Evolutionary conservation across 345 rosid species (phyloP).

Genomic region (Corchorus capsularis): DNA sequence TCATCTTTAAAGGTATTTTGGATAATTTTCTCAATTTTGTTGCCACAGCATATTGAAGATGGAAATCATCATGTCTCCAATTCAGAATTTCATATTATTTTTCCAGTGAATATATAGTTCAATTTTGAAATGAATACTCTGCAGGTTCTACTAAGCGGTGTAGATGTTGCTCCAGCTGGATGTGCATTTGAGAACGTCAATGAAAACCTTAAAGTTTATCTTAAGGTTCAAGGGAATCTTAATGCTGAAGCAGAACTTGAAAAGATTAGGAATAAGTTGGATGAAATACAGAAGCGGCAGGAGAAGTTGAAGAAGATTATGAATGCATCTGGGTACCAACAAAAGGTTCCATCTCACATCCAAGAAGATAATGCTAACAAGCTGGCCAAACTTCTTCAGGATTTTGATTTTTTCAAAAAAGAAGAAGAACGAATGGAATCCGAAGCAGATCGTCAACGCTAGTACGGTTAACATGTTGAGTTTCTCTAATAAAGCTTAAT

Average conservation of each 20-base stretch:
- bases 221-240: too few relatives aligned
- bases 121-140: too few relatives aligned
- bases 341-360: slow-evolving; percentile 68
- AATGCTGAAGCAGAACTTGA: too few relatives aligned
- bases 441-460: slow-evolving; percentile 16
- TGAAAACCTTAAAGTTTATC: too few relatives aligned
- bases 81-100: not conserved
- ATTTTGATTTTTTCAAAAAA: slow-evolving; percentile 61
- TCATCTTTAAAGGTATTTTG: slow-evolving; percentile 65
- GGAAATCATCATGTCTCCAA: not conserved
- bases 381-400: slow-evolving; percentile 62
- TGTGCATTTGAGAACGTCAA: too few relatives aligned
- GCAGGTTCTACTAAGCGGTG: too few relatives aligned
- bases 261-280: too few relatives aligned
- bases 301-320: slow-evolving; percentile 77
- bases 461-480: not conserved
- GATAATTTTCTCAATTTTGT: not conserved
- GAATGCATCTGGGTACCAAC: slow-evolving; percentile 62
- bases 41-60: not conserved
- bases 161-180: too few relatives aligned
- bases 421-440: slow-evolving; percentile 55
- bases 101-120: not conserved
- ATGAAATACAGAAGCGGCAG: too few relatives aligned
- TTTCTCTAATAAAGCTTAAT: too few relatives aligned
- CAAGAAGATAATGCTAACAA: slow-evolving; percentile 62